Conservation (phyloP, 2,329 filamentous ascomycete genomes). For the Ophiostoma sp. region DNA sequence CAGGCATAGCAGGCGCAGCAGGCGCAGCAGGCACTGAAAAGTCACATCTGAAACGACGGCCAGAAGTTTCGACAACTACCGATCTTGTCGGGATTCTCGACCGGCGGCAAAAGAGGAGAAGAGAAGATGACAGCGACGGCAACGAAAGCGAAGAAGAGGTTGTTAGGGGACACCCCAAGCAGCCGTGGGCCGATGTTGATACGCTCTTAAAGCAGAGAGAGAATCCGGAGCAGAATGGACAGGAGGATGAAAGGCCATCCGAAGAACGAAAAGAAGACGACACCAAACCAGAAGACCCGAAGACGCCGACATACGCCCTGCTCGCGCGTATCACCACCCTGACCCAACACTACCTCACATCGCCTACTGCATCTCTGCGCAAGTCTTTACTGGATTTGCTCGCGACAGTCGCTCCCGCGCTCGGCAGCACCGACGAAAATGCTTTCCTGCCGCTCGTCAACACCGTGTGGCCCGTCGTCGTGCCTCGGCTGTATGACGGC, state of each 20-base stretch:
- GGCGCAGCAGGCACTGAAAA: neutral
- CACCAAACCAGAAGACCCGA: constrained; percentile 44
- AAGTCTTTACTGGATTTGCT: constrained; percentile 74
- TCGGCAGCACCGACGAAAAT: constrained; percentile 71
- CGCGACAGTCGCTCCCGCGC: constrained; percentile 62
- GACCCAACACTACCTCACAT: constrained; percentile 86
- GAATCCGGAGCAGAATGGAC: constrained; percentile 29
- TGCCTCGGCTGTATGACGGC: constrained; percentile 59
- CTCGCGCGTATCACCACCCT: constrained; percentile 75
- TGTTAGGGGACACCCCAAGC: constrained; percentile 33
- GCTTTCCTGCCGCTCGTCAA: constrained; percentile 86
- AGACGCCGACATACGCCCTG: constrained; percentile 72
- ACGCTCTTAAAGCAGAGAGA: constrained; percentile 28
- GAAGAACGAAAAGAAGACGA: constrained; percentile 30
- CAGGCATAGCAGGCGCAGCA: neutral
- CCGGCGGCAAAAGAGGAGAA: constrained; percentile 30
- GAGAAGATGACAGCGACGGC: constrained; percentile 26
- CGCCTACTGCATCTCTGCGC: constrained; percentile 71
- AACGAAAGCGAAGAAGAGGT: constrained; percentile 29
- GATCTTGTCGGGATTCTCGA: constrained; percentile 23
- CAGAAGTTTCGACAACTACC: neutral
- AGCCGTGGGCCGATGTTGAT: constrained; percentile 35
- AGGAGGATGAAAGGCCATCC: constrained; percentile 37
- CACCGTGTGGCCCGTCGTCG: constrained; percentile 79
- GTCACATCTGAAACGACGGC: neutral